phyloP scores from a whole-genome alignment of 345 rosid genomes.

The Arabis hirsuta region DNA sequence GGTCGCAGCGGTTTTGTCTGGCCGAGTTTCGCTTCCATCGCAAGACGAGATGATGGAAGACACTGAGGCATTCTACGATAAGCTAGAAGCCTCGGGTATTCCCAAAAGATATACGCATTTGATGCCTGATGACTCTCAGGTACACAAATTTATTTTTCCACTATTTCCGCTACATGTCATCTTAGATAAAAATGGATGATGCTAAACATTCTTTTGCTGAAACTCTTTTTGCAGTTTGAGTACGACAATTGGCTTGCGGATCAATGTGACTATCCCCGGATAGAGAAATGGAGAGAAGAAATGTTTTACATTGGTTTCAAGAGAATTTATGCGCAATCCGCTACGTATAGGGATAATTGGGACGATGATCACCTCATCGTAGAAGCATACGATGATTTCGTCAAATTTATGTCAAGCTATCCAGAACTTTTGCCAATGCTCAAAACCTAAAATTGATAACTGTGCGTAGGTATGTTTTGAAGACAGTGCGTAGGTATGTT shows the following conservation, averaged over 20 bases:
- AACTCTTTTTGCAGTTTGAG: slow-evolving; percentile 50
- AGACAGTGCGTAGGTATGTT: background rate
- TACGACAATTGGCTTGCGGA: slow-evolving; percentile 63
- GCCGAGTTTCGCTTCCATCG: slow-evolving; percentile 40
- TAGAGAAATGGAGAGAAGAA: slow-evolving; percentile 67
- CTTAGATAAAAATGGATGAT: no score
- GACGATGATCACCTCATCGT: slow-evolving; percentile 58
- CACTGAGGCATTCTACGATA: slow-evolving; percentile 53
- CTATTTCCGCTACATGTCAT: no score
- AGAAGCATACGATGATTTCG: slow-evolving; percentile 60
- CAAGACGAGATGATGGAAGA: slow-evolving; percentile 49
- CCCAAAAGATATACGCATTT: slow-evolving; percentile 76
- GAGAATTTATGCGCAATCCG: slow-evolving; percentile 40
- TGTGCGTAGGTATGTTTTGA: no score
- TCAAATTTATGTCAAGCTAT: slow-evolving; percentile 41
- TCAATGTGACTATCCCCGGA: slow-evolving; percentile 44
- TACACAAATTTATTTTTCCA: no score
- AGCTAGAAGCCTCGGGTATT: slow-evolving; percentile 60
- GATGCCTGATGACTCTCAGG: slow-evolving; percentile 47
- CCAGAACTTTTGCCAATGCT: slow-evolving; percentile 41
- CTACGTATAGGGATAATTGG: slow-evolving; percentile 67
- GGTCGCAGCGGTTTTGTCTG: slow-evolving; percentile 43
- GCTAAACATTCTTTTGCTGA: no score
- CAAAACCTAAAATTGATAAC: slow-evolving; percentile 44
- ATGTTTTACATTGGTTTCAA: slow-evolving; percentile 45